Base-by-base conservation (phyloP, 1,284 basidiomycete genomes). In the Ustilago bromivora region DNA sequence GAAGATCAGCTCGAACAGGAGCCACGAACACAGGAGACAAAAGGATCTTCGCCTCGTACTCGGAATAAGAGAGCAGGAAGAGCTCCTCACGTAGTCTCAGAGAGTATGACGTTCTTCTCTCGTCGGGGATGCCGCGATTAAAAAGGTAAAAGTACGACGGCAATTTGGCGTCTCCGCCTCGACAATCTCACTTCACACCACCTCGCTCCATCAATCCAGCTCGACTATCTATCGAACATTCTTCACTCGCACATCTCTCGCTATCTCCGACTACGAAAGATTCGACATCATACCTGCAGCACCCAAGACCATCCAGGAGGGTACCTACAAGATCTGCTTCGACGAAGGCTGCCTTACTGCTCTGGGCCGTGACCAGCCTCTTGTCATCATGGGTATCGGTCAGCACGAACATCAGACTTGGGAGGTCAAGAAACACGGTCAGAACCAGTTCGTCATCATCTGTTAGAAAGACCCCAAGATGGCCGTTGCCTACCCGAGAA, bases 241-340 rank as follows among this genome's bases (percentile, higher is more conserved):
- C n/a, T 46, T 46, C 43, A 51, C n/a, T 51, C 49, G 23, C 23
- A 13, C 23, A 8, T 51, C 28, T 12, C 23, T 8, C 23, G 28
- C 31, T 32, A 32, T 15, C 49, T 51, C 10, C n/a, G 31, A 32
- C 49, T 19, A 51, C 49, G 9, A 57, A 47, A 6, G 17, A 19
- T 19, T 51, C 36, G 10, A n/a, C 38, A 52, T 8, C 46, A 64
- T 64, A 56, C 41, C 49, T 53, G 35, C 55, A 12, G 53, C 53
- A 34, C 15, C 43, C n/a, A 57, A 52, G 54, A 38, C 32, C 62
- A 43, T 57, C 36, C 49, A 51, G 49, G 62, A 64, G 51, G 56
- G 62, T 38, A 46, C 55, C 49, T 64, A 64, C 62, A 57, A 12
- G 38, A 53, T 64, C 62, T 28, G 12, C 36, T 53, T 40, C 62